Conservation (phyloP, 768 basidiomycete genomes). For the Termitomyces sp. region DNA sequence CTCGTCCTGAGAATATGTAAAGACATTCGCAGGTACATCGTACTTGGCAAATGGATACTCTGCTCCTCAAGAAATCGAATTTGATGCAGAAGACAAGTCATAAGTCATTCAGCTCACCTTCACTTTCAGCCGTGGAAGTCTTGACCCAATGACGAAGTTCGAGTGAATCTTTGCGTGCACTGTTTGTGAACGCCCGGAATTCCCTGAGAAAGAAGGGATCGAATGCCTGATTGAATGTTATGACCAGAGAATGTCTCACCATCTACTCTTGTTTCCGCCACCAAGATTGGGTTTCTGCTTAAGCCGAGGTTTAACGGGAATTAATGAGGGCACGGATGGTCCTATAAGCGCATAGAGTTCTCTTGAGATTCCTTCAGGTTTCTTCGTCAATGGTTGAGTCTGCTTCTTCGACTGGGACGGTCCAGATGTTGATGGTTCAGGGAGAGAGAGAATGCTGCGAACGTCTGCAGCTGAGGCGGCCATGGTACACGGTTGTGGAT, state of each 20-base stretch:
- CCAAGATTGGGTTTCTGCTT: conserved; percentile 83
- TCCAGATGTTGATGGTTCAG: conserved; percentile 35
- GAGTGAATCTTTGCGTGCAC: conserved; percentile 62
- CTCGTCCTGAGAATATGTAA: conserved; percentile 80
- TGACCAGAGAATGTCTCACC: conserved; percentile 37
- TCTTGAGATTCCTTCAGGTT: conserved; percentile 88
- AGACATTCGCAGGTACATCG: conserved; percentile 59
- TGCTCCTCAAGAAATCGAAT: conserved; percentile 20
- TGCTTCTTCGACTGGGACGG: conserved; percentile 47
- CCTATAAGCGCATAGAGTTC: conserved; percentile 95
- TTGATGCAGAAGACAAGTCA: neutral
- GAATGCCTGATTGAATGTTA: neutral
- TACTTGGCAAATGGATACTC: conserved; percentile 85
- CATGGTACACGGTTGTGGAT: conserved; percentile 25
- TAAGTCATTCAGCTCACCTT: conserved; percentile 36
- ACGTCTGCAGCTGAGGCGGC: conserved; percentile 75
- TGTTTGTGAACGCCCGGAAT: conserved; percentile 67
- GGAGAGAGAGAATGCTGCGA: conserved; percentile 75
- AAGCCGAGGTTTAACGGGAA: conserved; percentile 74
- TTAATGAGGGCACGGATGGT: conserved; percentile 84
- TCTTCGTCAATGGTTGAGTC: conserved; percentile 38
- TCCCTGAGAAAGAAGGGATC: conserved; percentile 46
- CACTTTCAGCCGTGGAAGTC: conserved; percentile 43
- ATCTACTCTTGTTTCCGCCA: conserved; percentile 58
- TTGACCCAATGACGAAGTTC: conserved; percentile 83